Conservation (phyloP, 73 alveolate genomes). For the Uronychia binucleata region DNA sequence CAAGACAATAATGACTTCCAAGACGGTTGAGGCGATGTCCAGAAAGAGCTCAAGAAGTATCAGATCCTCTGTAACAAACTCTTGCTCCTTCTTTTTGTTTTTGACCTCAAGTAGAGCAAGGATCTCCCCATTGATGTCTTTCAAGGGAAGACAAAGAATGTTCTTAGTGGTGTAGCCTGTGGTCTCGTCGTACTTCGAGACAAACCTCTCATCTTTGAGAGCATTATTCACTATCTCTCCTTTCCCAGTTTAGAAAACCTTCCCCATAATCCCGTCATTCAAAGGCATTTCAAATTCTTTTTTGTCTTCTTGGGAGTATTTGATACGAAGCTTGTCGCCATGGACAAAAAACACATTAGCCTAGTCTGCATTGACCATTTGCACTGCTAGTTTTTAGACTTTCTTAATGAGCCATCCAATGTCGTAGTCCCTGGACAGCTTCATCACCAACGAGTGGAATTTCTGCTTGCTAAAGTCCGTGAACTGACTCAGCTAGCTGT, state of each 20-base stretch:
- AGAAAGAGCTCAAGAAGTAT: neutral
- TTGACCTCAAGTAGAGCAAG: slow-evolving; percentile 77
- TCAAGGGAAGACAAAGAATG: slow-evolving; percentile 74
- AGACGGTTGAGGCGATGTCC: neutral
- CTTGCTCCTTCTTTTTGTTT: slow-evolving; percentile 42
- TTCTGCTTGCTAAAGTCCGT: neutral
- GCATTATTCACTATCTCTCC: slow-evolving; percentile 56
- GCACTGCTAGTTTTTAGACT: neutral
- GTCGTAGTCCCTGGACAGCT: neutral
- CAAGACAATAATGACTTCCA: neutral
- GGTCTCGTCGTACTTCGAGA: slow-evolving; percentile 57
- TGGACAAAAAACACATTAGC: neutral
- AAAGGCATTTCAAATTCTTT: neutral
- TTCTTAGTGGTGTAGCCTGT: slow-evolving; percentile 73
- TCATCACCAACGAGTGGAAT: neutral
- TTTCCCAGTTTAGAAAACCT: slow-evolving; percentile 4
- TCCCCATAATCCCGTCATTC: slow-evolving; percentile 7
- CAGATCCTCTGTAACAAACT: neutral
- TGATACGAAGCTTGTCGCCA: neutral
- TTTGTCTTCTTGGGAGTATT: neutral
- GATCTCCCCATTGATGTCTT: slow-evolving; percentile 64
- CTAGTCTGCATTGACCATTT: neutral
- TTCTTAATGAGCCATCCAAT: neutral
- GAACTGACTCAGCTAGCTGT: neutral
- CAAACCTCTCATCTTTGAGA: slow-evolving; percentile 68